These are phyloP conservation scores for Oryza australiensis DNA, from an alignment of 176 grass and related monocot genomes.

Conservation along the genomic window DNA sequence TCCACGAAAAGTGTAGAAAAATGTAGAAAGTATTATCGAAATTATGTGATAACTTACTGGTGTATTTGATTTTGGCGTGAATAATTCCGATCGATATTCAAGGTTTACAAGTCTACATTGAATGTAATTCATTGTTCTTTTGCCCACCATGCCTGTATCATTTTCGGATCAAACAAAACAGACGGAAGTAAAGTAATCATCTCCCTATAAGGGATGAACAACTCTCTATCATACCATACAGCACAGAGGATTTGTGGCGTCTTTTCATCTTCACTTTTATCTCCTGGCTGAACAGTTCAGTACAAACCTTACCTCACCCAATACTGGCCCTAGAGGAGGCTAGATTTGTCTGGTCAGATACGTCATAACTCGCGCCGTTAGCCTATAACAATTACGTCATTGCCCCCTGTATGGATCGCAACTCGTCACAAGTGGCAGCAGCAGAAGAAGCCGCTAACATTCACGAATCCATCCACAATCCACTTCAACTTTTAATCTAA, in stretches of 20 bases:
- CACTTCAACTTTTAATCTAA: no score
- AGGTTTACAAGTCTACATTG: no score
- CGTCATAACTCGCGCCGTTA: background rate
- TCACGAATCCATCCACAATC: background rate
- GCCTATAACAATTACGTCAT: background rate
- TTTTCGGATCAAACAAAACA: background rate
- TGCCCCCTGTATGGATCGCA: background rate
- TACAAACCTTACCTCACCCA: background rate
- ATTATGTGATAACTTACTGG: no score
- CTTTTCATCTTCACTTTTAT: background rate
- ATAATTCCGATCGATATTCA: no score
- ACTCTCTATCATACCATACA: no score
- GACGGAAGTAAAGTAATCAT: background rate
- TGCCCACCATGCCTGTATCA: background rate
- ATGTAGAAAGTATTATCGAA: no score
- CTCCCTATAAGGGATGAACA: background rate
- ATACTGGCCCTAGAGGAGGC: background rate
- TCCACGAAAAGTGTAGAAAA: no score
- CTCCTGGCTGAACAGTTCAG: background rate
- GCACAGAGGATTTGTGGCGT: no score
- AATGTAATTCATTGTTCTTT: no score
- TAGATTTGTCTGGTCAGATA: background rate
- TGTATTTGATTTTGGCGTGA: no score
- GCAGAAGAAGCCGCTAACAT: background rate
- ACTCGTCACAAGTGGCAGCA: background rate